These are phyloP conservation scores for Rubia tinctorum DNA, from an alignment of 305 asterid species.

Conservation along the genomic window DNA sequence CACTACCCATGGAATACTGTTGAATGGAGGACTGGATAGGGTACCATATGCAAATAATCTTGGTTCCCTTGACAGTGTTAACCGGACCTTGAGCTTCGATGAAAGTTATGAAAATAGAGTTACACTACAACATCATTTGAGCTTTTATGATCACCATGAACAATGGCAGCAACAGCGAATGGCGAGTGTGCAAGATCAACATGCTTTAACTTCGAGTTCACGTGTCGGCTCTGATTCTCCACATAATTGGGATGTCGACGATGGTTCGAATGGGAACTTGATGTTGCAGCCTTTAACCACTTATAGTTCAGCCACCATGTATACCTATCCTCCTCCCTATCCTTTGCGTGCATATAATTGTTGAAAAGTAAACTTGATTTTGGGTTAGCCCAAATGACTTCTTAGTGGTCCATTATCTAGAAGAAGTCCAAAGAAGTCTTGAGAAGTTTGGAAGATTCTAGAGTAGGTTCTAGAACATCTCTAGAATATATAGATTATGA, in stretches of 20 bases:
- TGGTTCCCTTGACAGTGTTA: too few species aligned
- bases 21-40: neutral
- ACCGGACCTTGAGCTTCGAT: neutral
- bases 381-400: too few species aligned
- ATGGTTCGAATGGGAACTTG: neutral
- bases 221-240: neutral
- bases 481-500: too few species aligned
- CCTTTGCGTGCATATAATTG: neutral
- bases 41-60: too few species aligned
- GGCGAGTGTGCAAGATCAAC: neutral
- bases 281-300: neutral
- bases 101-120: neutral
- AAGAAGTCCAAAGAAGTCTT: too few species aligned
- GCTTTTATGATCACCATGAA: neutral
- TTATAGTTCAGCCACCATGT: neutral
- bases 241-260: neutral
- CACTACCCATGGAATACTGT: neutral
- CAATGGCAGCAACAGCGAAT: neutral
- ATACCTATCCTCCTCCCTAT: neutral
- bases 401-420: too few species aligned
- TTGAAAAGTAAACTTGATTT: too few species aligned
- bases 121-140: neutral
- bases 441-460: too few species aligned
- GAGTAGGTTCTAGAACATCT: too few species aligned
- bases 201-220: neutral